phyloP scores from a whole-genome alignment of 2,329 filamentous ascomycete species.

The Botrytis galanthina region DNA sequence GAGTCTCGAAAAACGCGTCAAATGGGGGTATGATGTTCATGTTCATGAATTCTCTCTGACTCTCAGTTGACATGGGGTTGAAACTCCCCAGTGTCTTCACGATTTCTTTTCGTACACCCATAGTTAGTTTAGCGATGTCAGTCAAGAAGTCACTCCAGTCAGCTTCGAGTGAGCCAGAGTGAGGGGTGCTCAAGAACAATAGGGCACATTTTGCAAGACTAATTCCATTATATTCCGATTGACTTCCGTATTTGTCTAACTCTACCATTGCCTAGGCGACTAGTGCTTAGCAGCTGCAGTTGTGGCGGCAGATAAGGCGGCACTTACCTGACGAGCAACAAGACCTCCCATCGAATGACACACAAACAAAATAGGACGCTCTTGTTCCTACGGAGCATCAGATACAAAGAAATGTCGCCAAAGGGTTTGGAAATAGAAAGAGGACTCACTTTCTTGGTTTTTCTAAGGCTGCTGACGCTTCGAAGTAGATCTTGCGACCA shows the following conservation, averaged over 20 bases:
- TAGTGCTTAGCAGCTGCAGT: neutral
- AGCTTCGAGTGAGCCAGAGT: neutral
- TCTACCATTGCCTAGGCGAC: neutral
- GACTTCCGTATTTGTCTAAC: neutral
- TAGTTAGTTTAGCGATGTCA: neutral
- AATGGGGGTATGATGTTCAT: neutral
- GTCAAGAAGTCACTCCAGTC: neutral
- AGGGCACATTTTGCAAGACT: neutral
- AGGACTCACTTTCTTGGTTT: neutral
- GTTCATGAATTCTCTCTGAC: neutral
- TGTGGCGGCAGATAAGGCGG: neutral
- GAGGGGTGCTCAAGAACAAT: neutral
- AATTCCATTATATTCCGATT: neutral
- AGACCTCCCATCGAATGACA: constrained; percentile 2
- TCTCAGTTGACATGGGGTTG: neutral
- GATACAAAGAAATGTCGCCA: neutral
- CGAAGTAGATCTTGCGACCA: constrained; percentile 5
- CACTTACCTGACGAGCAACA: constrained; percentile 1
- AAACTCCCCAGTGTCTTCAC: neutral
- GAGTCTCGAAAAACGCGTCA: neutral
- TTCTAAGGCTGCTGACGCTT: neutral
- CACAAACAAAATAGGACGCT: constrained; percentile 2
- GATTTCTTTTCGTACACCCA: neutral
- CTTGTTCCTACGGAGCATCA: neutral
- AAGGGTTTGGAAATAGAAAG: neutral